These are phyloP conservation scores for Laguncularia racemosa DNA, from an alignment of 345 rosid genomes.

Conservation along the genomic window DNA sequence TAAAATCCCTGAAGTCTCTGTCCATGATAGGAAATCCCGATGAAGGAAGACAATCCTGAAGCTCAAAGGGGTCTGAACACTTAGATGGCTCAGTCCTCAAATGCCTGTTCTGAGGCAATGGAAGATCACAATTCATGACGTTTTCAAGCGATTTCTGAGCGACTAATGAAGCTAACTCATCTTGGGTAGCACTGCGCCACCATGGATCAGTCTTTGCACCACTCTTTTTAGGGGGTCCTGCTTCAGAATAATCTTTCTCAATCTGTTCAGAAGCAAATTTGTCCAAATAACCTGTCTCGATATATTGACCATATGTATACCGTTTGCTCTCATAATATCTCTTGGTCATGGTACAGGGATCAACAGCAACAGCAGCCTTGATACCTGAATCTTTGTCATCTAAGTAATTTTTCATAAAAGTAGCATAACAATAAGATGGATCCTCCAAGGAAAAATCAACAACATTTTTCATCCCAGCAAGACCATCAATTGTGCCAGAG, in stretches of 20 bases:
- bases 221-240: too few relatives aligned
- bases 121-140: slow-evolving; percentile 82
- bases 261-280: too few relatives aligned
- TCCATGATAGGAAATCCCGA: neutral
- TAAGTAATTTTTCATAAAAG: neutral
- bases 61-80: slow-evolving; percentile 23
- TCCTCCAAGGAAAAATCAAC: neutral
- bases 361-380: neutral
- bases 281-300: too few relatives aligned
- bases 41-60: slow-evolving; percentile 11
- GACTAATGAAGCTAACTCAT: slow-evolving; percentile 72
- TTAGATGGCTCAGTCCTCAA: slow-evolving; percentile 30
- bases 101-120: slow-evolving; percentile 64
- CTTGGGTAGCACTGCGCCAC: slow-evolving; percentile 79
- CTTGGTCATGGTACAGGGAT: too few relatives aligned
- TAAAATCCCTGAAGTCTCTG: too few relatives aligned
- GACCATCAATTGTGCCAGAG: neutral
- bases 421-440: neutral
- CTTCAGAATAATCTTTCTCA: too few relatives aligned
- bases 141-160: slow-evolving; percentile 60
- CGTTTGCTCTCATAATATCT: too few relatives aligned
- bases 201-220: slow-evolving; percentile 61
- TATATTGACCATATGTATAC: too few relatives aligned
- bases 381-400: neutral
- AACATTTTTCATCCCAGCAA: neutral